Conservation (phyloP, 2,329 filamentous ascomycete genomes). For the Pestalotiopsis sp. region DNA sequence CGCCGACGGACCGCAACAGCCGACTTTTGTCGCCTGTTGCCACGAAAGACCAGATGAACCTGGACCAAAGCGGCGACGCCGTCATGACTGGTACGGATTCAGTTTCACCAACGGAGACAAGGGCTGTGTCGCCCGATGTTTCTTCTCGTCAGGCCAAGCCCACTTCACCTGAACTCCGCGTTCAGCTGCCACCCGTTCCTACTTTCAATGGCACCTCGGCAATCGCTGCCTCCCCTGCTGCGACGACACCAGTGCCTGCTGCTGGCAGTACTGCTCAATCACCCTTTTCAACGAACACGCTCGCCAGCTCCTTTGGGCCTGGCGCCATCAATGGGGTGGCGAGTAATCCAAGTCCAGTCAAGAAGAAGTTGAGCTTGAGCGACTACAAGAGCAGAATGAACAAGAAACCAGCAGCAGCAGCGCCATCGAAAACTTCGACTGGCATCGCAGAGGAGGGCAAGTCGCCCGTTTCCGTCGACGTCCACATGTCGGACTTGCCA, state of each 20-base stretch:
- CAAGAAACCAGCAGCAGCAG: constrained; percentile 44
- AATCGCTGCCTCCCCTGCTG: constrained; percentile 34
- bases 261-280: constrained; percentile 49
- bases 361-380: constrained; percentile 69
- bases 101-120: constrained; percentile 26
- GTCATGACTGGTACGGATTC: constrained; percentile 37
- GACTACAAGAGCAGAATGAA: constrained; percentile 65
- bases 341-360: constrained; percentile 60
- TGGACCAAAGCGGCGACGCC: constrained; percentile 24
- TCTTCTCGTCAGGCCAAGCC: constrained; percentile 16
- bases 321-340: constrained; percentile 42
- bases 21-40: constrained; percentile 14
- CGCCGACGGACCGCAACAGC: constrained; percentile 35
- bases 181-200: constrained; percentile 61
- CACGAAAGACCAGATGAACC: constrained; percentile 19
- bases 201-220: constrained; percentile 45
- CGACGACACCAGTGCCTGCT: constrained; percentile 51
- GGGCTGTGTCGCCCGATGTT: constrained; percentile 22
- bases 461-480: constrained; percentile 35
- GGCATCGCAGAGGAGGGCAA: constrained; percentile 44
- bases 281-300: constrained; percentile 45
- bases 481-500: constrained; percentile 36
- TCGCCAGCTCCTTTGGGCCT: constrained; percentile 44
- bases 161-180: constrained; percentile 49
- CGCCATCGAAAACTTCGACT: constrained; percentile 39